Evolutionary conservation across 1,284 basidiomycete species (phyloP).

Genomic region (Boletellus deceptivus): DNA sequence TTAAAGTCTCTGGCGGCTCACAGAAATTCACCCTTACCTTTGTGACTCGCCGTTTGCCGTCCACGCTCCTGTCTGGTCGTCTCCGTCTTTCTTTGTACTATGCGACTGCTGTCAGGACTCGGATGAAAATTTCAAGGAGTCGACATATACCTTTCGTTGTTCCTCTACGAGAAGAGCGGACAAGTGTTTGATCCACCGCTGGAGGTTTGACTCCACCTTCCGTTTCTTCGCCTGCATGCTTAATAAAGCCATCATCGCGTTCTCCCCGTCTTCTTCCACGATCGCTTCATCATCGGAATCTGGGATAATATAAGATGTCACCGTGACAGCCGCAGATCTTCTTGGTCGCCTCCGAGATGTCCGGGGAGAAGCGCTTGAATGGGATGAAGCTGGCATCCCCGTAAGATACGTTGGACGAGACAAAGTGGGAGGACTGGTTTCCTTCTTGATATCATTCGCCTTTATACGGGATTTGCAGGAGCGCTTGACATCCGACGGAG

Average conservation of each 20-base stretch:
- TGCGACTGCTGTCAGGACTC: conserved; percentile 10
- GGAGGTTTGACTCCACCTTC: conserved; percentile 51
- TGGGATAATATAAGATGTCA: conserved; percentile 61
- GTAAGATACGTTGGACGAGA: conserved; percentile 14
- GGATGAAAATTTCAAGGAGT: neutral
- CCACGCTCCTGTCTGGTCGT: conserved; percentile 46
- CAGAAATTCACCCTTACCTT: conserved; percentile 46
- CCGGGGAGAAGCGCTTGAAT: conserved; percentile 20
- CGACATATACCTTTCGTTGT: conserved; percentile 54
- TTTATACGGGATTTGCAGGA: conserved; percentile 25
- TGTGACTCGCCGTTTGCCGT: conserved; percentile 46
- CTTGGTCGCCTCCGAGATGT: conserved; percentile 53
- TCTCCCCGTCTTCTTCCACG: conserved; percentile 40
- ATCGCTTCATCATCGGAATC: conserved; percentile 71
- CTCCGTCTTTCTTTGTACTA: conserved; percentile 65
- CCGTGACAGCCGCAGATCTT: conserved; percentile 48
- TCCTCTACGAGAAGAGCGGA: conserved; percentile 57
- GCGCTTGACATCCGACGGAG: conserved; percentile 22
- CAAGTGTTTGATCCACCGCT: conserved; percentile 66
- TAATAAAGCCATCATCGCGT: conserved; percentile 33
- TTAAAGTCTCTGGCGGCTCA: conserved; percentile 2
- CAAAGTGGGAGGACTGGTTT: conserved; percentile 34
- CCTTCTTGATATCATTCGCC: conserved; percentile 43
- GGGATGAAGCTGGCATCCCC: conserved; percentile 10
- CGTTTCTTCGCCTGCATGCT: conserved; percentile 37